Conservation (phyloP, 2,329 filamentous ascomycete species). For the Cladosporium halotolerans region DNA sequence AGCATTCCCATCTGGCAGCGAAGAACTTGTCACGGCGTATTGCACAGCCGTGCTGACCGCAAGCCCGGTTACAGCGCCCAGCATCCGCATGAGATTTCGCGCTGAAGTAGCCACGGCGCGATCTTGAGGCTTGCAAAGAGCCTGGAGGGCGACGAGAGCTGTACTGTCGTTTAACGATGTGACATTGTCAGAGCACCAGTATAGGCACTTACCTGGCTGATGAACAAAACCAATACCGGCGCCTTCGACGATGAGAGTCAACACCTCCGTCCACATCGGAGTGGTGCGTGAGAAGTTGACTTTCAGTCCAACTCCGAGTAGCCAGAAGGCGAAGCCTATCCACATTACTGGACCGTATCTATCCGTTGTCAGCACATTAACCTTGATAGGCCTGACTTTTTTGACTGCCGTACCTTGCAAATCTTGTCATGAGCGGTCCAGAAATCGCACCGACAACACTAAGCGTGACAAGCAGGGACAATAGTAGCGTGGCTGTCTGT, state of each 20-base stretch:
- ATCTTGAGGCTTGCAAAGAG: constrained; percentile 4
- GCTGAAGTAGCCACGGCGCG: constrained; percentile 1
- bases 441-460: constrained; percentile 1
- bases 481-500: constrained; percentile 34
- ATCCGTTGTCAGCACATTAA: too few species aligned
- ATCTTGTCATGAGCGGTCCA: constrained; percentile 5
- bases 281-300: constrained; percentile 7
- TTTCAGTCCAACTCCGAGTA: constrained; percentile 5
- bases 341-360: constrained; percentile 5
- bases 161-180: background rate
- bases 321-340: constrained; percentile 4
- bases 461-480: constrained; percentile 23
- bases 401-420: background rate
- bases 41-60: constrained; percentile 7
- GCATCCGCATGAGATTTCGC: constrained; percentile 6
- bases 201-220: background rate
- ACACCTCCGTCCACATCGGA: background rate
- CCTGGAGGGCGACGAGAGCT: constrained; percentile 7
- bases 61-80: constrained; percentile 5
- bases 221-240: constrained; percentile 7
- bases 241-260: background rate
- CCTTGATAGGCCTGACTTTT: too few species aligned
- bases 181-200: background rate
- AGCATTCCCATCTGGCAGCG: background rate
- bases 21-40: background rate